These are phyloP conservation scores for Verticillium longisporum DNA, from an alignment of 2,329 filamentous ascomycete species.

Conservation along the genomic window DNA sequence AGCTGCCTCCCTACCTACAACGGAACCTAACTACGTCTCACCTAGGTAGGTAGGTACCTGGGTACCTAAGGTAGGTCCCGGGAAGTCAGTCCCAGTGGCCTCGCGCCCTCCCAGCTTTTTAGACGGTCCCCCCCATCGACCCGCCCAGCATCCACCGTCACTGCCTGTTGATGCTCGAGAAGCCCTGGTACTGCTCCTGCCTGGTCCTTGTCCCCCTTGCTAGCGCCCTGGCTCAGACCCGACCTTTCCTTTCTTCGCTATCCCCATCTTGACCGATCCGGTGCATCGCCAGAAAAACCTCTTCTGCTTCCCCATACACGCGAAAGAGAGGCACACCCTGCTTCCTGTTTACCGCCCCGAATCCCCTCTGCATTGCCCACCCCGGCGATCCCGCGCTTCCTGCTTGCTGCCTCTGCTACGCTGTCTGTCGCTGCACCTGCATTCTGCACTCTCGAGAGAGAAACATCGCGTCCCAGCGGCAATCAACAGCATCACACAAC, in stretches of 20 bases:
- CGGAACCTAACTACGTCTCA: too few species aligned
- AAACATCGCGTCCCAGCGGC: neutral
- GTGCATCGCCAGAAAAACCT: conserved; percentile 1
- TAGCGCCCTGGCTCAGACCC: neutral
- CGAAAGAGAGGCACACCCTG: neutral
- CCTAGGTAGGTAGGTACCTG: too few species aligned
- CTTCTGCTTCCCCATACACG: neutral
- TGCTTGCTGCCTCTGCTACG: neutral
- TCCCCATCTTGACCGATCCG: neutral
- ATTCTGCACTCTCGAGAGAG: neutral
- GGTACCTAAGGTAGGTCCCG: too few species aligned
- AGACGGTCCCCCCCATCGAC: neutral
- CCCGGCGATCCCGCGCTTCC: neutral
- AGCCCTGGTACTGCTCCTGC: neutral
- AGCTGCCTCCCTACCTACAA: neutral
- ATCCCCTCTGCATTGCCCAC: neutral
- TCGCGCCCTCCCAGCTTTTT: neutral
- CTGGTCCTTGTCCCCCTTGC: neutral
- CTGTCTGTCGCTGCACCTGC: neutral
- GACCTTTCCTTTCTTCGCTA: neutral
- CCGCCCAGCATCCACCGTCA: neutral
- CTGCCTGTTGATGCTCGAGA: neutral
- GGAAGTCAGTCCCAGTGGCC: neutral
- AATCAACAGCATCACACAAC: neutral
- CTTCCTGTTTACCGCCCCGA: neutral